Base-by-base conservation (phyloP, 140 eudicot species). In the Anethum foeniculum region DNA sequence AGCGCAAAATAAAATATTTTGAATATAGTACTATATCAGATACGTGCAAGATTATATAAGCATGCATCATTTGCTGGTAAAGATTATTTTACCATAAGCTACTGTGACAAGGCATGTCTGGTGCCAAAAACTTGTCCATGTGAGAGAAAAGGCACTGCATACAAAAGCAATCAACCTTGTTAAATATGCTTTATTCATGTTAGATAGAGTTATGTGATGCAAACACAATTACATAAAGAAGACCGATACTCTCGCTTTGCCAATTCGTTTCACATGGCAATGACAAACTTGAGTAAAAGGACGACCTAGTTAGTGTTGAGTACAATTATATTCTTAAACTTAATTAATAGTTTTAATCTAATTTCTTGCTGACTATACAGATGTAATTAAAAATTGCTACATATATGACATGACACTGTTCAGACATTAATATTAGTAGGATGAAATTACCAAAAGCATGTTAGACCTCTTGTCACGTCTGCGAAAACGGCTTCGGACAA, bases 71-170 rank as follows among this genome's bases (percentile, higher is more conserved):
- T 51, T 58, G 78, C n/a, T 44, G 56, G n/a, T 25, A 48, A 73
- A 74, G 64, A 21, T 47, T 71, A 62, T 80, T 89, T 89, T 83
- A 95, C 99, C 99, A 95, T 86, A 95, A 86, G 87, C 97, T 89
- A 89, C 84, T 77, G 82, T 95, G 96, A 79, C 97, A 92, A 78
- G 99, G 97, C 79, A 84, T 83, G 78, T 95, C 93, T 15, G 99
- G 97, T 79, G 92, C 96, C 83, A 95, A 76, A 54, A 82, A 89
- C 82, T 89, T 92, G 80, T 95, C 99, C 84, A 95, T 80, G 82
- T 87, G 91, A 51, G 97, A 90, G 82, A 92, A 87, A 76, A 95
- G 83, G 67, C 92, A 80, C 99, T 95, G 96, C 95, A 85, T 41
- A 69, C 27, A 46, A 77, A 49, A 80, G 44, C 77, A 54, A 62